These are phyloP conservation scores for Picochlorum costavermella DNA, from an alignment of 139 green algal species.

Conservation along the genomic window DNA sequence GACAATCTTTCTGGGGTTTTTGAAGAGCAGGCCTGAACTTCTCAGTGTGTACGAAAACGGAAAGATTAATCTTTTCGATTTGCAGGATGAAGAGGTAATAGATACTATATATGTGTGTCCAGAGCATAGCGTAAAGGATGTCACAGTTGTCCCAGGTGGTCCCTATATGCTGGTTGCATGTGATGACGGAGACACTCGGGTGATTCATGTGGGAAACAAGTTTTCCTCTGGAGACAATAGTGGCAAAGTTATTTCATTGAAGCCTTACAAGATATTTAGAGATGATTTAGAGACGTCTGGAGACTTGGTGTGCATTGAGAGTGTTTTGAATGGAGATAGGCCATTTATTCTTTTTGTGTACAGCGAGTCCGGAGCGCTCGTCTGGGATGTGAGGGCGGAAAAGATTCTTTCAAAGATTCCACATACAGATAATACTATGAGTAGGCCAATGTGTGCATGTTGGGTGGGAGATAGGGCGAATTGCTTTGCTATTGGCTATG, in stretches of 20 bases:
- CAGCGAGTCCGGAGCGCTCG: conserved; percentile 16
- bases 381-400: conserved; percentile 36
- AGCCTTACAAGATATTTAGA: conserved; percentile 23
- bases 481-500: conserved; percentile 57
- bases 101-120: background rate
- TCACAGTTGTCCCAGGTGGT: conserved; percentile 21
- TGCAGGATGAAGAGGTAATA: background rate
- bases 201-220: conserved; percentile 20
- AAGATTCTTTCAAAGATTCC: too few relatives aligned
- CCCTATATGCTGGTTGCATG: conserved; percentile 41
- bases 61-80: background rate
- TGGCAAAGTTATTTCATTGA: background rate
- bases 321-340: conserved; percentile 5
- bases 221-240: background rate
- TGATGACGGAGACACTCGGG: conserved; percentile 27
- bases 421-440: background rate
- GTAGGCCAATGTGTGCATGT: conserved; percentile 35
- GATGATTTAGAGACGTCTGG: conserved; percentile 26
- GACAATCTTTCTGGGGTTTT: conserved; percentile 37
- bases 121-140: conserved; percentile 24
- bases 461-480: conserved; percentile 46
- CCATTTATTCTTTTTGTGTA: conserved; percentile 36
- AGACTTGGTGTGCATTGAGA: conserved; percentile 19
- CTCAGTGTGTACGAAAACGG: conserved; percentile 24
- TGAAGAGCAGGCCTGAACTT: conserved; percentile 25